Base-by-base conservation (phyloP, 257 asterid genomes). In the Lantana camara region DNA sequence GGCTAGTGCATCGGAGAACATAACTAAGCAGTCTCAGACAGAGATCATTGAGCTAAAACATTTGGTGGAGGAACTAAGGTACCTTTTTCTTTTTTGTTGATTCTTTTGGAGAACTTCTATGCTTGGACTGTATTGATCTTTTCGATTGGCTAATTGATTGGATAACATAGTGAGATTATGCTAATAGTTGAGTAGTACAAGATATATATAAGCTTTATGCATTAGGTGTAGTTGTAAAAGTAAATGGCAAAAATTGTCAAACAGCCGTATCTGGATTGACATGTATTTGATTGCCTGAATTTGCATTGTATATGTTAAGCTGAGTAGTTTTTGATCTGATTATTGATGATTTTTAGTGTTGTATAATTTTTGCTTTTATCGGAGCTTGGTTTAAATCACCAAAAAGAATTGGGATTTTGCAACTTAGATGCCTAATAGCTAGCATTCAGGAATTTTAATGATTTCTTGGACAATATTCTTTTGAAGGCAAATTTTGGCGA, bases 21-120 rank as follows among this genome's bases (percentile, higher is more conserved):
- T 90, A 54, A 84, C 90, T 58, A 94, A 85, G 83, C 97, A 94
- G 75, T 84, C 97, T 78, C 99, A 94, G 82, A 63, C 90, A 72
- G 97, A 94, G 87, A 94, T 94, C 72, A 80, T 90, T 72, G 97
- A 94, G 89, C 86, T 94, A 60, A 86, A 94, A 78, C 99, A 94
- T 75, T 79, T 89, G 9, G 87, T 84, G 52, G 99, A 88, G 58
- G 96, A 88, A 71, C 73, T 85, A 64, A 94, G 99, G 99, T 93
- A 82, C 73, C 67, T 59, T 73, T 57, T 29, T 15, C 41, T 63
- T n/a, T 32, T 46, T 60, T 5, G 20, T 21, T 3, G 21, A 10
- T 8, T 14, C 21, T 37, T 45, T 22, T 15, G 60, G 9, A 5
- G n/a, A n/a, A n/a, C n/a, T n/a, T n/a, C n/a, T n/a, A n/a, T n/a